Evolutionary conservation across 2,329 filamentous ascomycete genomes (phyloP), one percentile per base, ranked within the genome.

Genomic region (Sarocladiaceae sp.): DNA sequence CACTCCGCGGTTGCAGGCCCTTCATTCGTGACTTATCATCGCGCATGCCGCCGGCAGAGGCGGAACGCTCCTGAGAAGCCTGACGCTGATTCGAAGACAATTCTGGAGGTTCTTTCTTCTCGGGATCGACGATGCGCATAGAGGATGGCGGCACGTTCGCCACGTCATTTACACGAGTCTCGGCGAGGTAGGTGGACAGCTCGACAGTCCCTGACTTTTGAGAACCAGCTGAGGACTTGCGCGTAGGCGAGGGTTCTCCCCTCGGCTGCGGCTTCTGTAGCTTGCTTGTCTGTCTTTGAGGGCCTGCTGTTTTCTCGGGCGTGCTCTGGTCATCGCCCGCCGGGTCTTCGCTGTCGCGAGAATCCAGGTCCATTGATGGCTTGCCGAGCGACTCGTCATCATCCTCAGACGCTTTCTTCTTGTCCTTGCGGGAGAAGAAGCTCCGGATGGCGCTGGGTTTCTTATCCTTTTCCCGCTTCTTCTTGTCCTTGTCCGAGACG

Each of bases 381-480:
- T 83, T 84, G 51, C 82, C 80, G 43, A 73, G 63, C 10, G 71
- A 74, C 45, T 82, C 77, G 45, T 81, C 77, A 46, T 81, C 77
- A 18, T 81, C 76, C 9, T 78, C 74, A 33, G 65, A 57, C 37
- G 67, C 64, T 48, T 71, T 72, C 63, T 78, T 80, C 66, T 73
- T 80, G 53, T 80, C 76, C 52, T 79, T 80, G 51, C 78, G 68
- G 40, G 78, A 80, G 60, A 82, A 82, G 61, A 82, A 73, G 55
- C 72, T 78, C 43, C 78, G 74, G 52, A 82, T 69, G 11, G 64
- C 71, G 46, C 75, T 73, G 2, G 73, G 64, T 53, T 78, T 78
- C 61, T 77, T 78, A 10, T 80, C 75, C 64, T 89, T 91, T 46
- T 88, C 84, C 43, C 87, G 73, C 53, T 80, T 87, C 64, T 85